Percentiles rank a stretch among this genome's conserved stretches.
Conservation (phyloP, 179 eudicot species). For the Amaranthus tricolor region DNA sequence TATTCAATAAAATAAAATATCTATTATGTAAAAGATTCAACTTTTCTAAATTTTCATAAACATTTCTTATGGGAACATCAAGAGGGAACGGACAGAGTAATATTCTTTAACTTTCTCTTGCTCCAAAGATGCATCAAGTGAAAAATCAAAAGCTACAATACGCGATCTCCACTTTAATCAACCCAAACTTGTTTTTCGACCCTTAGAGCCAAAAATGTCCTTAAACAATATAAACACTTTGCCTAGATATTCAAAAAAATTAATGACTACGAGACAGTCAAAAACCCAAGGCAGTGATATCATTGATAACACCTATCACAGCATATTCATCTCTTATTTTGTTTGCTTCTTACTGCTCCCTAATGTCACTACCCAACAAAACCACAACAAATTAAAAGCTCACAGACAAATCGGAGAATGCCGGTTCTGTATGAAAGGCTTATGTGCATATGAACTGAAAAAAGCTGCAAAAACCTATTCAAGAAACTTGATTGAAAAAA, state of each 20-base stretch:
- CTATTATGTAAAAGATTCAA: too few species aligned
- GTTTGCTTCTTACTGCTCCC: too few species aligned
- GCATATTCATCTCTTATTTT: too few species aligned
- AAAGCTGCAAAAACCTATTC: not conserved
- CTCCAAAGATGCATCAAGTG: not conserved
- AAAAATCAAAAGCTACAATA: constrained; percentile 3
- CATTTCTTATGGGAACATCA: too few species aligned
- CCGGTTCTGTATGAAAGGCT: too few species aligned
- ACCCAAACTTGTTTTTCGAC: not conserved
- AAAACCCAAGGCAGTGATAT: not conserved
- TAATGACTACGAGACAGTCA: not conserved
- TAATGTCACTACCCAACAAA: not conserved
- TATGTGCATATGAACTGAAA: too few species aligned
- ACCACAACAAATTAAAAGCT: not conserved
- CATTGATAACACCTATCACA: too few species aligned
- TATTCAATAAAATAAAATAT: too few species aligned
- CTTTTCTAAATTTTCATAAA: too few species aligned
- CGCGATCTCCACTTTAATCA: not conserved
- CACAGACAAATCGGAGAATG: too few species aligned
- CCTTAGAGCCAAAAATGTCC: not conserved
- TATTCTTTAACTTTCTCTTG: not conserved
- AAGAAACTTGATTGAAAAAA: not conserved
- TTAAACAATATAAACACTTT: not conserved
- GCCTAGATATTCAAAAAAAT: not conserved
- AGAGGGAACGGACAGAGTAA: too few species aligned